A percentile compares a stretch with the other conserved stretches of the same genome.
Conservation (phyloP, 1,284 basidiomycete species). For the Malassezia yamatoensis region DNA sequence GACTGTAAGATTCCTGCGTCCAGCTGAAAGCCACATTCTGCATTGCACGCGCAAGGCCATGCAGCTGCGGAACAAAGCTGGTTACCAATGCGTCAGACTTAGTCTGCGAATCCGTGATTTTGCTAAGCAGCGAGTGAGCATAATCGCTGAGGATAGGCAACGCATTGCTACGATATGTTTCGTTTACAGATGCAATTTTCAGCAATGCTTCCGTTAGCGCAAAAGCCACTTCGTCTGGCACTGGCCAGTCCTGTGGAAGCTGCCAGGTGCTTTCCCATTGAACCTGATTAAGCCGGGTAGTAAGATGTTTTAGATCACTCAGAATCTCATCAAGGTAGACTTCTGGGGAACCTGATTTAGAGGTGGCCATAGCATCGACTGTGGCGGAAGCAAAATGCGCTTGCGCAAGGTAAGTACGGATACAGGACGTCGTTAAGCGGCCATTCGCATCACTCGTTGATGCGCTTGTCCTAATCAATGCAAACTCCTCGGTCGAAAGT, state of each 20-base stretch:
- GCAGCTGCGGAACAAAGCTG: conserved; percentile 62
- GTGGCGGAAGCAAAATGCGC: conserved; percentile 40
- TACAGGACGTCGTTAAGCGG: conserved; percentile 23
- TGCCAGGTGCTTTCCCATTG: conserved; percentile 24
- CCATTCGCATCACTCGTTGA: background rate
- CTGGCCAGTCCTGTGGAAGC: conserved; percentile 28
- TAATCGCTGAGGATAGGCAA: conserved; percentile 38
- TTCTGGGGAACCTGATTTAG: conserved; percentile 14
- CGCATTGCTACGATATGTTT: conserved; percentile 56
- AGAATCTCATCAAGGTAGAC: background rate
- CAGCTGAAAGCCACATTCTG: conserved; percentile 66
- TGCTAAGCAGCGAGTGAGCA: background rate
- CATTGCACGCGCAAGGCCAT: conserved; percentile 75
- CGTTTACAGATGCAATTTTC: conserved; percentile 55
- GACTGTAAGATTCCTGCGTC: conserved; percentile 60
- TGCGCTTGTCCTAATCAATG: background rate
- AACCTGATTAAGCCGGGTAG: conserved; percentile 28
- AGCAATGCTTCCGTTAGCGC: conserved; percentile 51
- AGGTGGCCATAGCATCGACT: conserved; percentile 24
- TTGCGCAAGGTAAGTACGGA: conserved; percentile 38
- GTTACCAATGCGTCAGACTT: conserved; percentile 8
- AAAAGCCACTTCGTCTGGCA: conserved; percentile 41
- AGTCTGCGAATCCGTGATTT: background rate
- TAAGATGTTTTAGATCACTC: conserved; percentile 7
- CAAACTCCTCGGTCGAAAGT: conserved; percentile 7